Evolutionary conservation across 2,329 filamentous ascomycete genomes (phyloP), one percentile per base, ranked within the genome.

Genomic region (Coniella vitis): DNA sequence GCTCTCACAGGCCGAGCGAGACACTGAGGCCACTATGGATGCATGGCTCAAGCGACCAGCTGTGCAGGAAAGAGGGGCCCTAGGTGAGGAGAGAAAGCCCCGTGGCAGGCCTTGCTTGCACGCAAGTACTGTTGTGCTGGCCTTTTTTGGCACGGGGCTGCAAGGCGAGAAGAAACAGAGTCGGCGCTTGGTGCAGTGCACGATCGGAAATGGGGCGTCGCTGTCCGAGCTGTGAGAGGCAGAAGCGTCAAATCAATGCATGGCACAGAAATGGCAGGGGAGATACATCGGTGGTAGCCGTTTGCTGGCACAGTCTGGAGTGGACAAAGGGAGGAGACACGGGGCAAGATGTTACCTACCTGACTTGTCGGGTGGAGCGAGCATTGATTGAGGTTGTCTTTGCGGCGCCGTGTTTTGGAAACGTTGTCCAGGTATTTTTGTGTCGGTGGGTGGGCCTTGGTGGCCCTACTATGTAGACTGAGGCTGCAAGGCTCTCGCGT

Each of bases 171-270:
- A 20, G n/a, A 32, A 17, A 34, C 25, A 35, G 32, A 12, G 13
- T 36, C 40, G 42, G 32, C 36, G 39, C 14, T 29, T 41, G 38
- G 35, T 25, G 34, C 25, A 40, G 49, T 3, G 29, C n/a, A 12
- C 32, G 36, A 47, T 47, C 45, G 29, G 38, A 47, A 39, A 16
- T 47, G 49, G 40, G 37, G n/a, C 36, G 45, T 51, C 40, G 45
- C 38, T 42, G 48, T 32, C 49, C 49, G 49, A 47, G 45, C 37
- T 46, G 42, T 22, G 42, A 42, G 16, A 29, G 40, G 45, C 36
- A 38, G 22, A 47, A 16, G 34, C 13, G 34, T 14, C 13, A 32
- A 25, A 42, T 42, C 22, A 20, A 19, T 42, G 25, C 5, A 29
- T 5, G 5, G 25, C 25, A 29, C 10, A 10, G 25, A 29, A 29